Percentiles rank a stretch among this genome's conserved stretches.
Evolutionary conservation across 2,329 filamentous ascomycete genomes (phyloP).

Genomic region (Aureobasidium sp.): DNA sequence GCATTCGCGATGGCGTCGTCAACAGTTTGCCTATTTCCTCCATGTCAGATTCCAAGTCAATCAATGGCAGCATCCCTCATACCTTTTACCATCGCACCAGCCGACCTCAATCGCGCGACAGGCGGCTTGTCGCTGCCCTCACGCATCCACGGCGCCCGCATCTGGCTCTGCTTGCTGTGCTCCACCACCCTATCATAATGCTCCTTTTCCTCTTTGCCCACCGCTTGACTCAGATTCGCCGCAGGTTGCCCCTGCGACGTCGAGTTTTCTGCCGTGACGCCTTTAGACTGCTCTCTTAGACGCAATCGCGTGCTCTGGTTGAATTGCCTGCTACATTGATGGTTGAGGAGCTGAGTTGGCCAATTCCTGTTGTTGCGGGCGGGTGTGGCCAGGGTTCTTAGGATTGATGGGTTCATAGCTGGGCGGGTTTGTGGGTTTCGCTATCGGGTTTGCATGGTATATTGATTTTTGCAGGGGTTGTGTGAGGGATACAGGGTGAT

Average conservation of each 20-base stretch:
- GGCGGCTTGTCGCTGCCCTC: conserved; percentile 55
- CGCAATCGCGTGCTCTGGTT: background rate
- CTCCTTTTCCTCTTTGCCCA: conserved; percentile 38
- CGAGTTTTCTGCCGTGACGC: background rate
- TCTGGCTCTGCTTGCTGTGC: conserved; percentile 49
- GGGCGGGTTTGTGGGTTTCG: background rate
- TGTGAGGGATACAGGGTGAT: background rate
- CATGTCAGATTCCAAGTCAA: background rate
- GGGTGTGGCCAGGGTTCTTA: background rate
- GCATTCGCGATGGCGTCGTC: conserved; percentile 70
- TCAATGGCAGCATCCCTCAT: background rate
- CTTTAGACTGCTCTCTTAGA: background rate
- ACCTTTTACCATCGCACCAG: conserved; percentile 61
- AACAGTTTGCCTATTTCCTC: conserved; percentile 59
- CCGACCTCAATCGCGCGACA: conserved; percentile 43
- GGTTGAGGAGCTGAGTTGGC: background rate
- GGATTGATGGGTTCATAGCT: background rate
- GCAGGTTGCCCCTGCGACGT: conserved; percentile 23
- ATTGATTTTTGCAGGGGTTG: background rate
- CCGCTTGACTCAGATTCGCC: conserved; percentile 28
- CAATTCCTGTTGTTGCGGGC: background rate
- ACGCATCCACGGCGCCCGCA: conserved; percentile 59
- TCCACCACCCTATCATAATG: conserved; percentile 32
- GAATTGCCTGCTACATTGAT: conserved; percentile 1
- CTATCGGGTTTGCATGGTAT: background rate